Evolutionary conservation across 306 rosid genomes (phyloP).

Genomic region (Pyrus pyrifolia): DNA sequence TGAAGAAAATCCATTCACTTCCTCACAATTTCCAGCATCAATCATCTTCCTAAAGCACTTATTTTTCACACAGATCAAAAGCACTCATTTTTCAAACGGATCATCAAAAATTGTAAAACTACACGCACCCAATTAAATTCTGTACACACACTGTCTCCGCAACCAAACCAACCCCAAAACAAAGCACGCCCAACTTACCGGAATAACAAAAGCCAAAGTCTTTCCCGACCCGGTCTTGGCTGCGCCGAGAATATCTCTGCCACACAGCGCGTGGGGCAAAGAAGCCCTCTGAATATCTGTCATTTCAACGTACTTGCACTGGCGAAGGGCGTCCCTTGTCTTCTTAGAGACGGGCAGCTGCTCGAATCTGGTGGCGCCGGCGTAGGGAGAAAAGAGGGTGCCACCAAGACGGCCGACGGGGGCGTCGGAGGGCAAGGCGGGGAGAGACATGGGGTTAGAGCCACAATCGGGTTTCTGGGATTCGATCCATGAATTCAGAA

Average conservation of each 20-base stretch:
- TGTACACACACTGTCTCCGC: background rate
- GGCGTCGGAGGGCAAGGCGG: constrained; percentile 32
- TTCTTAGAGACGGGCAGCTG: constrained; percentile 63
- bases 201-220: constrained; percentile 81
- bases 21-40: background rate
- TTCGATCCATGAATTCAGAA: constrained; percentile 57
- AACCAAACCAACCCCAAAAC: background rate
- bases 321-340: constrained; percentile 49
- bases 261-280: constrained; percentile 77
- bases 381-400: constrained; percentile 47
- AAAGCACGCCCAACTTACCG: constrained; percentile 40
- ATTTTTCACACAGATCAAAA: background rate
- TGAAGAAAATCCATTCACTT: background rate
- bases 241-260: constrained; percentile 85
- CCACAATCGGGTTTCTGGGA: constrained; percentile 54
- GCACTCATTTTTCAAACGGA: background rate
- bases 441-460: constrained; percentile 54
- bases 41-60: background rate
- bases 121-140: background rate
- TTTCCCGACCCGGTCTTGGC: constrained; percentile 95
- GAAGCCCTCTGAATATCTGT: constrained; percentile 84
- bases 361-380: constrained; percentile 47
- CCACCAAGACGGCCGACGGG: constrained; percentile 37
- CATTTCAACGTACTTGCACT: constrained; percentile 42
- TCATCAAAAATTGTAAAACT: background rate